Base-by-base conservation (phyloP, 805 yeast genomes). In the Starmerella asiatica region DNA sequence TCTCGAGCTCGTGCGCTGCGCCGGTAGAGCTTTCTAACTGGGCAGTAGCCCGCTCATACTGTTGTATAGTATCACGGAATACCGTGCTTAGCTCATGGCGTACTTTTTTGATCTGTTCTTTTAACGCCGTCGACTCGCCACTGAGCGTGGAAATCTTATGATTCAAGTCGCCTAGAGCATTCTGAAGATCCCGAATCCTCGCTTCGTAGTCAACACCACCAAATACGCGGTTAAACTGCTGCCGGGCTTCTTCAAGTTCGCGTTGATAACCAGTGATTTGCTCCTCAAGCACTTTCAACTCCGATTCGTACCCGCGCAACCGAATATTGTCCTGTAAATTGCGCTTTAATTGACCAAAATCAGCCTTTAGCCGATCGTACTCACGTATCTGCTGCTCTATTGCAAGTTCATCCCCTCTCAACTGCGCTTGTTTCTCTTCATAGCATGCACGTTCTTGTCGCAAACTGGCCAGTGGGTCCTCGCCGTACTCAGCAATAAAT, bases 41-140 rank as follows among this genome's bases (percentile, higher is more conserved):
- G 16, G 84, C 73, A 71, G 81, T 75, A 47, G 82, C 91, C 41
- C 69, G 66, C 32, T 74, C 74, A 55, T 79, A 84, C 19, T 63
- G 62, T 21, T 62, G 59, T 39, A 79, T 78, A 8, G 88, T 72
- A 45, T 78, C 72, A 35, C 71, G 67, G 51, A 75, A 91, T 46
- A 86, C 95, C 0, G 78, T 68, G 2, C 62, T 61, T 9, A 88
- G 62, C 53, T 85, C 95, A 4, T 58, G 56, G 17, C 67, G 61
- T 8, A 80, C 58, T 3, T 68, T 61, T 18, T 58, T 59, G 4
- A 79, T 67, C 52, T 85, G 94, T 47, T 75, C 83, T 35, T 75
- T 73, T 45, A 91, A 65, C 54, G 88, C 96, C 44, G 75, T 76
- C 30, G 82, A 70, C 57, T 88, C 97, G 17, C 98, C 99, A 18